Conservation (phyloP, 2,329 filamentous ascomycete genomes). For the Alternaria brassicae region DNA sequence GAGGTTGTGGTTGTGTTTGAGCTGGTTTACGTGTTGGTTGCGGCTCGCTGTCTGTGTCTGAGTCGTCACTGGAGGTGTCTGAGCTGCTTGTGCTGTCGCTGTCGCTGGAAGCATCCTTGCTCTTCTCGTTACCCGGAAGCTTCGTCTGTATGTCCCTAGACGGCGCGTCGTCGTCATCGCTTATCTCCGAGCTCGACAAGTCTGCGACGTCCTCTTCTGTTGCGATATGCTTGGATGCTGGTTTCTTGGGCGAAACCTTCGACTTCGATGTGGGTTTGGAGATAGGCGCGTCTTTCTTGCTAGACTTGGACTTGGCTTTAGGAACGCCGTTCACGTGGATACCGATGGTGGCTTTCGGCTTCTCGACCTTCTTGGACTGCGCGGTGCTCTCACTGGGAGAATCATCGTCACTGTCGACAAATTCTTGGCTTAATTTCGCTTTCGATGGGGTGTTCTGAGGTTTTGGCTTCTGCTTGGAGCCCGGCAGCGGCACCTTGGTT, state of each 20-base stretch:
- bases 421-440: slow-evolving; percentile 46
- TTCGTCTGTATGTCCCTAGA: slow-evolving; percentile 27
- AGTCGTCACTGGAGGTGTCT: slow-evolving; percentile 49
- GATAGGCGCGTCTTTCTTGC: slow-evolving; percentile 14
- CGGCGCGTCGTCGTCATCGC: slow-evolving; percentile 31
- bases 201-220: slow-evolving; percentile 32
- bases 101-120: slow-evolving; percentile 20
- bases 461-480: slow-evolving; percentile 38
- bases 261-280: slow-evolving; percentile 22
- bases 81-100: slow-evolving; percentile 30
- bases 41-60: slow-evolving; percentile 41
- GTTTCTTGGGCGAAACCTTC: slow-evolving; percentile 25
- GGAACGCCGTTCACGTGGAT: slow-evolving; percentile 39
- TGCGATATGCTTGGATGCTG: slow-evolving; percentile 32
- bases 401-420: slow-evolving; percentile 44
- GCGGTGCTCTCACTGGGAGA: slow-evolving; percentile 32
- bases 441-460: slow-evolving; percentile 27
- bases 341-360: slow-evolving; percentile 38
- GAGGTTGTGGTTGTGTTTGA: slow-evolving; percentile 9
- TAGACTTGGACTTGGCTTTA: slow-evolving; percentile 26
- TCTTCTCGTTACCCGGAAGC: slow-evolving; percentile 20
- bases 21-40: slow-evolving; percentile 27
- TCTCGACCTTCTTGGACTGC: slow-evolving; percentile 25
- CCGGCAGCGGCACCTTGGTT: slow-evolving; percentile 46
- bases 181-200: slow-evolving; percentile 35